A percentile compares a stretch with the other conserved stretches of the same genome.
Conservation (phyloP, 164 flowering plant species). For the Platanus orientalis region DNA sequence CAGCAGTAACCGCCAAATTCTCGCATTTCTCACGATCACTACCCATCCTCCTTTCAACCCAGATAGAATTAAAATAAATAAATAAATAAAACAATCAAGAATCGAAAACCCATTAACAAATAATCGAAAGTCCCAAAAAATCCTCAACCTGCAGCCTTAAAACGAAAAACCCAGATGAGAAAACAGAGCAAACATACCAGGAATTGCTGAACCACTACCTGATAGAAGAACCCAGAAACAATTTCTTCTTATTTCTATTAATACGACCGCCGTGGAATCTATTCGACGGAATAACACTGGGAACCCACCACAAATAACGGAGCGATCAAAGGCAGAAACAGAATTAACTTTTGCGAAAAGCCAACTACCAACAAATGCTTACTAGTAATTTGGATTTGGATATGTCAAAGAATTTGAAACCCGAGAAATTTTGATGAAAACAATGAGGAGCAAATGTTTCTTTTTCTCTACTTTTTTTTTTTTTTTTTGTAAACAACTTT, state of each 20-base stretch:
- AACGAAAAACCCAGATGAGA: constrained; percentile 6
- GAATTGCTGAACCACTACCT: background rate
- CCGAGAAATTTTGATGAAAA: no score
- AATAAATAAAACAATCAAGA: background rate
- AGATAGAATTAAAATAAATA: background rate
- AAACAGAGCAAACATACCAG: background rate
- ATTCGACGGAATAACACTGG: background rate
- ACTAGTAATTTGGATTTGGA: no score
- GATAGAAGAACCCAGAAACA: background rate
- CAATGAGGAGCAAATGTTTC: background rate
- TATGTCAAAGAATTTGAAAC: no score
- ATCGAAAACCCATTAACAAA: background rate
- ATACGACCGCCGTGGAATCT: background rate
- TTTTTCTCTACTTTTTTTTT: no score
- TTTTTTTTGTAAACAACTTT: no score
- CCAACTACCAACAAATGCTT: no score
- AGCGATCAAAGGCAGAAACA: no score
- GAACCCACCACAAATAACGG: background rate
- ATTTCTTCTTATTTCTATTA: background rate
- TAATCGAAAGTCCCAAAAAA: background rate
- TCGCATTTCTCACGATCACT: constrained; percentile 6
- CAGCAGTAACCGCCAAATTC: constrained; percentile 14
- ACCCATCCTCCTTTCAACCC: constrained; percentile 24
- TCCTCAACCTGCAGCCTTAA: background rate
- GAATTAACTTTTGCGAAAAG: no score